Evolutionary conservation across 2,329 filamentous ascomycete genomes (phyloP).

Genomic region (Fusarium lateritium): DNA sequence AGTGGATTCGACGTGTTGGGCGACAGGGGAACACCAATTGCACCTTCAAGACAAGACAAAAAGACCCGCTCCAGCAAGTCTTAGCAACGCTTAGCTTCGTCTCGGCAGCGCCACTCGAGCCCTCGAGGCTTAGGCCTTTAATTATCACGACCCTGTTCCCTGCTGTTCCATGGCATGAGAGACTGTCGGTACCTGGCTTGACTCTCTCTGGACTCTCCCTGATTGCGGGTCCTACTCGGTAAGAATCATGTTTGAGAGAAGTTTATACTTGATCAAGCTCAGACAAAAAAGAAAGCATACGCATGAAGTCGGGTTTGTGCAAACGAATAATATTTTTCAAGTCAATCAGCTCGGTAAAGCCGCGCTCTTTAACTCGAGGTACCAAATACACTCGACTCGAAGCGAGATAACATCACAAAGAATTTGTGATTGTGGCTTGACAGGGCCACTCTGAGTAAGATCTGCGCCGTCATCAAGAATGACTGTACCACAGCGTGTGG

Average conservation of each 20-base stretch:
- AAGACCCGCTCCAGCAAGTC: constrained; percentile 34
- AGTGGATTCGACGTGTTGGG: constrained; percentile 39
- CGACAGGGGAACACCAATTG: constrained; percentile 32
- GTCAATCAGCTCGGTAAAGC: constrained; percentile 3
- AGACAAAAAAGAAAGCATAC: constrained; percentile 27
- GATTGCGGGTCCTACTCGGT: constrained; percentile 27
- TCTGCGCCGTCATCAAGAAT: constrained; percentile 12
- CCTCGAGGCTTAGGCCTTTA: constrained; percentile 49
- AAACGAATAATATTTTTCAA: constrained; percentile 11
- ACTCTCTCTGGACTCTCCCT: constrained; percentile 12
- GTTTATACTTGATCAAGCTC: constrained; percentile 12
- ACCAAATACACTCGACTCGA: constrained; percentile 3
- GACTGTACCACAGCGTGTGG: constrained; percentile 14
- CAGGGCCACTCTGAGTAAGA: constrained; percentile 13
- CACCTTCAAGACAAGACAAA: constrained; percentile 2
- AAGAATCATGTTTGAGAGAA: constrained; percentile 23
- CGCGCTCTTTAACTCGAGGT: constrained; percentile 17
- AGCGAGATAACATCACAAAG: constrained; percentile 26
- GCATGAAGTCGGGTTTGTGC: constrained; percentile 17
- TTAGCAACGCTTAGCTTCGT: constrained; percentile 44
- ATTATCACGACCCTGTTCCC: constrained; percentile 44
- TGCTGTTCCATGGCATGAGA: constrained; percentile 33
- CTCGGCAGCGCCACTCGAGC: constrained; percentile 45
- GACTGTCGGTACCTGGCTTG: constrained; percentile 13
- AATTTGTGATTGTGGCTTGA: constrained; percentile 32